phyloP scores from a whole-genome alignment of 441 rosid species.

The Erodium texanum region DNA sequence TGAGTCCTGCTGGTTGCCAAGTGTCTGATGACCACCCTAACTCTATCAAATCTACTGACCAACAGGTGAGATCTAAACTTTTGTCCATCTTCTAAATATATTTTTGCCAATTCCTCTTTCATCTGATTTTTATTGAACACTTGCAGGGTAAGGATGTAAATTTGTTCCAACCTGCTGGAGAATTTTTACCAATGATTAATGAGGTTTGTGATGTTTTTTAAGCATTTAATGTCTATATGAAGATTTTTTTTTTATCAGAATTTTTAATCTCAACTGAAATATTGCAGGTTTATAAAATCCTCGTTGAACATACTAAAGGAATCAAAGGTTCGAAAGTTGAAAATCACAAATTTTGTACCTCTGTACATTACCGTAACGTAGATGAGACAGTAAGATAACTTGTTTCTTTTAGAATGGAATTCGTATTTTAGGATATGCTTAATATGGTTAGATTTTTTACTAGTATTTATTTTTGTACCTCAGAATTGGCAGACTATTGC shows the following conservation, averaged over 20 bases:
- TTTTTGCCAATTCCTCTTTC: neutral
- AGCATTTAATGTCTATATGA: no score
- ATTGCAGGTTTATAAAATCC: conserved; percentile 69
- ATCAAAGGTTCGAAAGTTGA: conserved; percentile 82
- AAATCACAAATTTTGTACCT: conserved; percentile 84
- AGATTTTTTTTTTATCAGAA: no score
- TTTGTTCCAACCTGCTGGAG: conserved; percentile 85
- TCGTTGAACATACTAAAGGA: conserved; percentile 55
- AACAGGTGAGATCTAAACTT: conserved; percentile 31
- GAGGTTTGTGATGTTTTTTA: conserved; percentile 37
- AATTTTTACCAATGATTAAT: conserved; percentile 64
- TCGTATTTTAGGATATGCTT: neutral
- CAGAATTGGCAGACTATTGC: conserved; percentile 87
- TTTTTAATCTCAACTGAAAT: neutral
- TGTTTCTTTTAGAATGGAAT: neutral
- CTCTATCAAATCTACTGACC: conserved; percentile 52
- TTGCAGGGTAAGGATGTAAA: conserved; percentile 65
- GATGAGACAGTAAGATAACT: conserved; percentile 57
- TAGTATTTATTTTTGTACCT: neutral
- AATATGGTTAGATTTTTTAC: neutral
- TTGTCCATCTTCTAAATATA: neutral
- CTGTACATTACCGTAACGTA: conserved; percentile 97
- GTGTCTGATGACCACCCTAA: neutral
- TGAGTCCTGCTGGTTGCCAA: conserved; percentile 37
- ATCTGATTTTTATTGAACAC: neutral